phyloP scores from a whole-genome alignment of 2,329 filamentous ascomycete genomes.

The Myriosclerotinia scirpicola region DNA sequence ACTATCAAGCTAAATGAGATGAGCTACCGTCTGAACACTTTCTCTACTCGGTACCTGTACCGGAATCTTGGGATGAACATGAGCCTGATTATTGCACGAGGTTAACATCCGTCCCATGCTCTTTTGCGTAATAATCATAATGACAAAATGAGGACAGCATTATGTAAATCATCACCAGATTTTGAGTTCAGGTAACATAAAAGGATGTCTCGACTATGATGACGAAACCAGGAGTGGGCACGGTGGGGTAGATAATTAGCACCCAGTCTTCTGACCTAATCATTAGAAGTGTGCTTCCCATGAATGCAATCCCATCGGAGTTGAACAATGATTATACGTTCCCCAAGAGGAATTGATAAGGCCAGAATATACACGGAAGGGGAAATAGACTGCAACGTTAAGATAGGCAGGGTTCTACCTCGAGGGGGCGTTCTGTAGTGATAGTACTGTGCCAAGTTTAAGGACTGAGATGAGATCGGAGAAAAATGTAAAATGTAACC shows the following conservation, averaged over 20 bases:
- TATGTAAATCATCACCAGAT: not conserved
- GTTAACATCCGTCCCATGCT: conserved; percentile 10
- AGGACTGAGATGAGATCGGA: not conserved
- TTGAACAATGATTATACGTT: not conserved
- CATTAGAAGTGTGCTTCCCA: not conserved
- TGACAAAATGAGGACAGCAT: not conserved
- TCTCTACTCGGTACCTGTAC: not conserved
- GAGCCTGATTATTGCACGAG: conserved; percentile 12
- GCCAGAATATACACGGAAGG: not conserved
- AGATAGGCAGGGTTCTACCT: not conserved
- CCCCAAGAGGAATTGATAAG: not conserved
- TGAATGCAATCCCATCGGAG: no score
- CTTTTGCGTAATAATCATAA: not conserved
- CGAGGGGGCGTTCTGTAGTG: not conserved
- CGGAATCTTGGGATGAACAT: not conserved
- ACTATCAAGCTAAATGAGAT: not conserved
- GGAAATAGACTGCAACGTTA: not conserved
- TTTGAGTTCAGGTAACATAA: not conserved
- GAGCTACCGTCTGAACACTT: not conserved
- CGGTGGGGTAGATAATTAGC: conserved; percentile 7
- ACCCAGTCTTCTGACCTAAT: conserved; percentile 15
- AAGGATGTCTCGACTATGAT: not conserved
- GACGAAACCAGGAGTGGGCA: not conserved
- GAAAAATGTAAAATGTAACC: not conserved
- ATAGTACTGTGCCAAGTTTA: not conserved